A percentile compares a stretch with the other conserved stretches of the same genome.
Evolutionary conservation across 2,329 filamentous ascomycete genomes (phyloP).

Genomic region (Xylaria sp.): DNA sequence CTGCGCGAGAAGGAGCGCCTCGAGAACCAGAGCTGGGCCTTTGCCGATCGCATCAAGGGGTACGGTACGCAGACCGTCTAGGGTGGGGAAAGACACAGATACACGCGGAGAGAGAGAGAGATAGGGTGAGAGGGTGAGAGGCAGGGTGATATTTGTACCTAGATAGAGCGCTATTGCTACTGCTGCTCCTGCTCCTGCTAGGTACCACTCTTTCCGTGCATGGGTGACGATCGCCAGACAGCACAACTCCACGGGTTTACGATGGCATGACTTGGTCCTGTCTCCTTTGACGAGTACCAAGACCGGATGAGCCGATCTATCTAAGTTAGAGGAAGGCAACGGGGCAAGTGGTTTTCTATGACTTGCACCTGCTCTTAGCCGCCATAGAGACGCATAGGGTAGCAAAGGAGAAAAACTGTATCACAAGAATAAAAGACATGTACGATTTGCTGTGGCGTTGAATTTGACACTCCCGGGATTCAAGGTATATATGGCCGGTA

Average conservation of each 20-base stretch:
- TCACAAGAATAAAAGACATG: constrained; percentile 11
- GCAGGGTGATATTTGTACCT: background rate
- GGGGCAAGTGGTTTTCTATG: background rate
- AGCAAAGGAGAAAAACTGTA: constrained; percentile 13
- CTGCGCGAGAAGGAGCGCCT: constrained; percentile 83
- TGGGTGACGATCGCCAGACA: too few relatives aligned
- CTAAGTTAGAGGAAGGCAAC: background rate
- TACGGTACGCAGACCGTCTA: constrained; percentile 84
- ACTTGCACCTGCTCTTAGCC: constrained; percentile 7
- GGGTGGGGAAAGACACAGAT: too few relatives aligned
- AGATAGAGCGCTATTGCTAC: background rate
- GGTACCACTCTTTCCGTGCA: too few relatives aligned
- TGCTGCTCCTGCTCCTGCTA: too few relatives aligned
- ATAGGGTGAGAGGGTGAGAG: background rate
- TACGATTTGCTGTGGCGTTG: background rate
- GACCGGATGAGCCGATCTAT: background rate
- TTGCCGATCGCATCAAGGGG: constrained; percentile 91
- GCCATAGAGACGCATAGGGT: constrained; percentile 5
- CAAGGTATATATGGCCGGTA: too few relatives aligned
- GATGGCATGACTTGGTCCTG: background rate
- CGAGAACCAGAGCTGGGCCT: constrained; percentile 96
- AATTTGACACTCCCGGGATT: background rate
- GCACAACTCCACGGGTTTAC: background rate
- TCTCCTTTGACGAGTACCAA: background rate
- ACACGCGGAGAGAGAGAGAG: too few relatives aligned